Base-by-base conservation (phyloP, 257 asterid genomes). In the Primulina huaijiensis region DNA sequence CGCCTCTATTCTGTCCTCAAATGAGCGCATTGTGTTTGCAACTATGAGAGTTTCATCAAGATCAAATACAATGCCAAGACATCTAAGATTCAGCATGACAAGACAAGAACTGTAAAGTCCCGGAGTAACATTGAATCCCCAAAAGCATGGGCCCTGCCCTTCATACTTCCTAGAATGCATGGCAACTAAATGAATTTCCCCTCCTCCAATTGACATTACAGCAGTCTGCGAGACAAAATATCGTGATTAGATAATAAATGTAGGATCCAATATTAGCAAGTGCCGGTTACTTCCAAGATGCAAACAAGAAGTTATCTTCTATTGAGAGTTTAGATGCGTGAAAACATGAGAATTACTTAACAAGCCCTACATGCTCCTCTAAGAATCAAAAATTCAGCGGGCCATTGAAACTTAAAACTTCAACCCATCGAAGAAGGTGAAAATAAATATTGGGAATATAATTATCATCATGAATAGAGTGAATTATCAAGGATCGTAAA, bases 51-150 rank as follows among this genome's bases (percentile, higher is more conserved):
- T 93, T 84, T 93, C 99, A 67, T 93, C 99, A 61, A 93, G 96
- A 85, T 93, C 99, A 81, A 93, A 93, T 43, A 93, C 97, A 57
- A 93, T 90, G 78, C 96, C 96, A 46, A 93, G 97, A 74, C 99
- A 93, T 83, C 99, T 86, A 66, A 87, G 95, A 78, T 93, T 90
- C 77, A 93, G 85, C 95, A 93, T 85, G 79, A 83, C 86, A 76
- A 93, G 92, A 84, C 96, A 89, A 67, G 94, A 93, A 75, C 78
- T 77, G 77, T 90, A 90, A 23, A 93, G 81, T 75, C 92, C 89
- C 19, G 90, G 72, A 43, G 95, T 65, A 58, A 89, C 86, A 73
- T 65, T 85, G 81, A 86, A 90, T 50, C 96, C 99, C 99, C 99
- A 93, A 80, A 93, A 93, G 82, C 92, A 93, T 60, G 92, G 86